Evolutionary conservation across 805 yeast genomes (phyloP), one percentile per base, ranked within the genome.

Genomic region (Metschnikowia drakensbergensis): DNA sequence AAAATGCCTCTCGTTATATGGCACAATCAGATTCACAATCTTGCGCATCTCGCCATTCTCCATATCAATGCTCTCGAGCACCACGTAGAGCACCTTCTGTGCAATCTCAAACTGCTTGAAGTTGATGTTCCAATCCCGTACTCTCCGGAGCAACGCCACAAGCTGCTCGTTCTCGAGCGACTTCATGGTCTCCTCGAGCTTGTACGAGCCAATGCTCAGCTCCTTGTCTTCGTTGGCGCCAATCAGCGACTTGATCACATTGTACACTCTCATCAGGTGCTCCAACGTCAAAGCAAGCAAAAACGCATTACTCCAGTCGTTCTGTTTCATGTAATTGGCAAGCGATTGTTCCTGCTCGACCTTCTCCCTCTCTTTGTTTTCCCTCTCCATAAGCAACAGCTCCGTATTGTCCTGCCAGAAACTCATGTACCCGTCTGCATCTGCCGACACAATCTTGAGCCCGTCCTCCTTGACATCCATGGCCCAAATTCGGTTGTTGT

Each of bases 41-140:
- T 74, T 75, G 67, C 84, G 77, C 54, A 89, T 70, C 1, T 90
- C 91, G 4, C 83, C 82, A 48, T 74, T 74, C 17, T 80, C 81
- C 29, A 84, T 71, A 22, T 76, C 70, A 56, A 81, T 80, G 41
- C 72, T 73, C 37, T 70, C 67, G 50, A 94, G 69, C 31, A 92
- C 67, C 25, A 87, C 83, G 54, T 80, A 75, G 45, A 92, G 74
- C 37, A 90, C 68, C 49, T 81, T 82, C 67, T 92, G 99, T 9
- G 96, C 87, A 48, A 88, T 79, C 45, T 79, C 81, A 60, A 88
- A 88, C 33, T 88, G 83, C 60, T 82, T 81, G 46, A 88, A 86
- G 65, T 89, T 92, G 39, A 95, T 84, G 64, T 94, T 94, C 99
- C 99, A 94, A 62, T 89, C 96, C 58, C 97, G 80, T 22, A 91